These are phyloP conservation scores for Mycena galericulata DNA, from an alignment of 768 basidiomycete genomes.

Conservation along the genomic window DNA sequence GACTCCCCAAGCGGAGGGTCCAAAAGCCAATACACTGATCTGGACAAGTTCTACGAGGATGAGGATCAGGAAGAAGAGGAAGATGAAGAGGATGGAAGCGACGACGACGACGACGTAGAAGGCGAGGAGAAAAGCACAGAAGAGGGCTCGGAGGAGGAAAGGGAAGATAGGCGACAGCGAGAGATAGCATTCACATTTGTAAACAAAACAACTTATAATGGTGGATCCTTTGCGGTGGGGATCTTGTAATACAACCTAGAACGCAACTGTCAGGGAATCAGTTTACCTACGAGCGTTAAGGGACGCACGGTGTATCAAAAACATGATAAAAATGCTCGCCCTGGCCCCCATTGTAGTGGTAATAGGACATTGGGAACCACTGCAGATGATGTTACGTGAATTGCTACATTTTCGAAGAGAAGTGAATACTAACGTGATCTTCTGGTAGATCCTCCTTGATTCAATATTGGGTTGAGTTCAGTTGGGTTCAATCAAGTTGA, in stretches of 20 bases:
- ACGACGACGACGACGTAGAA: constrained; percentile 42
- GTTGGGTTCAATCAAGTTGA: too few relatives aligned
- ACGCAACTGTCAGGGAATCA: not conserved
- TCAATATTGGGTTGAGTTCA: too few relatives aligned
- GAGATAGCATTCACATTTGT: constrained; percentile 27
- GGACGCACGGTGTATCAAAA: constrained; percentile 65
- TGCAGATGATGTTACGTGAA: constrained; percentile 37
- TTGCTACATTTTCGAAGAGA: not conserved
- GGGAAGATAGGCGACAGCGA: constrained; percentile 42
- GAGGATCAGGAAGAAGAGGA: constrained; percentile 45
- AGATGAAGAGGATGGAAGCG: constrained; percentile 43
- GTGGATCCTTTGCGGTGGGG: constrained; percentile 48
- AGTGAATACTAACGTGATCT: constrained; percentile 63
- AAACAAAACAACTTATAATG: constrained; percentile 44
- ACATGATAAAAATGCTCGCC: constrained; percentile 85
- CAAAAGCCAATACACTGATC: constrained; percentile 65
- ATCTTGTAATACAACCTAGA: constrained; percentile 59
- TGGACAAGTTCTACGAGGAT: constrained; percentile 84
- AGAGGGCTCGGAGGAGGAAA: constrained; percentile 46
- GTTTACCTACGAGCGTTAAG: not conserved
- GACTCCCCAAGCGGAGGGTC: constrained; percentile 52
- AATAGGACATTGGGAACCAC: constrained; percentile 86
- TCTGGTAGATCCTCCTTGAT: constrained; percentile 75
- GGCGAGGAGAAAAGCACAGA: constrained; percentile 38
- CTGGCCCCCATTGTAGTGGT: constrained; percentile 65